A percentile compares a stretch with the other conserved stretches of the same genome.
phyloP scores from a whole-genome alignment of 495 filamentous ascomycete genomes.

The Penicillium samsonianum region DNA sequence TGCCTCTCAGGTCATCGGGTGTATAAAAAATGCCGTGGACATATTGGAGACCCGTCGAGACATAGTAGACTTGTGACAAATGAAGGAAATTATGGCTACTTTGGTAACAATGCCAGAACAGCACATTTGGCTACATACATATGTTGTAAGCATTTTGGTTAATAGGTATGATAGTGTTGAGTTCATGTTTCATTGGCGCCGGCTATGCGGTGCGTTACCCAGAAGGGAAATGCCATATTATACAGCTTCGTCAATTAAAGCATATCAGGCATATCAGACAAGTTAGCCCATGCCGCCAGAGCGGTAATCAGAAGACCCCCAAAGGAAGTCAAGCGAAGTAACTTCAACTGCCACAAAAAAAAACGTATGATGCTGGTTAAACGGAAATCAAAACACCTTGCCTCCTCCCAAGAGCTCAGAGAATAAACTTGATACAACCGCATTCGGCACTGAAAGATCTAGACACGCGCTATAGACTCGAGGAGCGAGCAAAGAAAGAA shows the following conservation, averaged over 20 bases:
- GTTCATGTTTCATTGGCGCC: conserved; percentile 3
- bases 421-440: conserved; percentile 20
- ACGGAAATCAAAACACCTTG: conserved; percentile 27
- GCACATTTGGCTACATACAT: background rate
- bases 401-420: conserved; percentile 18
- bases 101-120: background rate
- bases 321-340: conserved; percentile 17
- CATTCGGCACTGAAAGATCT: conserved; percentile 27
- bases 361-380: conserved; percentile 27
- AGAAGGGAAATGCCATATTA: conserved; percentile 21
- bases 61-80: background rate
- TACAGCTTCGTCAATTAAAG: conserved; percentile 33
- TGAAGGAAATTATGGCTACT: background rate
- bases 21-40: background rate
- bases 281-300: conserved; percentile 15
- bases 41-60: background rate
- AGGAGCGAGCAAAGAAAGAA: conserved; percentile 25
- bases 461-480: conserved; percentile 35
- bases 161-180: background rate
- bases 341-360: conserved; percentile 14
- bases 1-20: background rate
- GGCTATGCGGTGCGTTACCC: conserved; percentile 7
- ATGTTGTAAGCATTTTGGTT: background rate
- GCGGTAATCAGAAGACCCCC: conserved; percentile 10
- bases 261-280: conserved; percentile 26